Evolutionary conservation across 768 basidiomycete species (phyloP).

Genomic region (Calocybe cyanea): DNA sequence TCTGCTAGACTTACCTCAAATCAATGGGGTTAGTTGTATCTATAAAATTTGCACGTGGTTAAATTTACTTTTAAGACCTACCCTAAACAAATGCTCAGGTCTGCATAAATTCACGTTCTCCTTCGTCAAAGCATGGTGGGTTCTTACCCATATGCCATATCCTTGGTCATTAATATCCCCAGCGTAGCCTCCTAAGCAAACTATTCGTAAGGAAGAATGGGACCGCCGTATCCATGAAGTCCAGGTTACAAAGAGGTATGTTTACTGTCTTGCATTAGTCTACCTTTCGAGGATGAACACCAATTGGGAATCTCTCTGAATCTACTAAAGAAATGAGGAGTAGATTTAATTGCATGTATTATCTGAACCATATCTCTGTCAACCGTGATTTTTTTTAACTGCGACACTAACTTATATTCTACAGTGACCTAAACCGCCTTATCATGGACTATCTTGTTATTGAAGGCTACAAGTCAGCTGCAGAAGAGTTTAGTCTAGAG

Average conservation of each 20-base stretch:
- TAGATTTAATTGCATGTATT: constrained; percentile 77
- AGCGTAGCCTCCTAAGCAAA: constrained; percentile 45
- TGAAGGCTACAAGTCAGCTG: constrained; percentile 95
- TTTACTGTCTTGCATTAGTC: constrained; percentile 26
- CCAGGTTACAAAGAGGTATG: constrained; percentile 86
- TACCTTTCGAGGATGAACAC: constrained; percentile 54
- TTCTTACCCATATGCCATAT: constrained; percentile 9
- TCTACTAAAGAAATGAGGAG: constrained; percentile 55
- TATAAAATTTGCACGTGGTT: too few relatives aligned
- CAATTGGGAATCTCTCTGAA: constrained; percentile 99
- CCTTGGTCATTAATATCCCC: constrained; percentile 1
- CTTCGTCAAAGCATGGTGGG: constrained; percentile 28
- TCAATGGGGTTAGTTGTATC: too few relatives aligned
- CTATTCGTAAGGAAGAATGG: constrained; percentile 83
- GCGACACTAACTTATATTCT: constrained; percentile 19
- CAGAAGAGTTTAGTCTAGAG: constrained; percentile 91
- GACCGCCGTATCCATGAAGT: constrained; percentile 79
- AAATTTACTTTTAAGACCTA: constrained; percentile 16
- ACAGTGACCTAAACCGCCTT: constrained; percentile 88
- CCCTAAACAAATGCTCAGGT: constrained; percentile 27
- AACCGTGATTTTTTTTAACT: constrained; percentile 11
- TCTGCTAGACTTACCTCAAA: too few relatives aligned
- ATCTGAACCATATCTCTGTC: constrained; percentile 56
- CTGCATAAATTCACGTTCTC: constrained; percentile 27
- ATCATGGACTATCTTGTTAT: constrained; percentile 98